Percentiles rank a stretch among this genome's conserved stretches.
phyloP scores from a whole-genome alignment of 2,329 filamentous ascomycete species.

The Botrytis medusae region DNA sequence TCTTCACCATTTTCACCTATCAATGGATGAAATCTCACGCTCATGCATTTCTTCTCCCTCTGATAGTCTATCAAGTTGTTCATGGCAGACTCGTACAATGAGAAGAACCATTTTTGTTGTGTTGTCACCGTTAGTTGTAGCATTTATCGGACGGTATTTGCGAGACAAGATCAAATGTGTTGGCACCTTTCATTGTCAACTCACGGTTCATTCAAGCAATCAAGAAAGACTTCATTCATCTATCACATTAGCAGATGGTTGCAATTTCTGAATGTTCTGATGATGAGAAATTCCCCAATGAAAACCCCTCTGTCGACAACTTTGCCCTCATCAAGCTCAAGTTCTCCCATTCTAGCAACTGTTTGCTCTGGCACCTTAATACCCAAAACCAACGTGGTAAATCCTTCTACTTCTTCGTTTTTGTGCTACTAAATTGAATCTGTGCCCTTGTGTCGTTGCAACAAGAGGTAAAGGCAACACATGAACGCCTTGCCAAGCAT shows the following conservation, averaged over 20 bases:
- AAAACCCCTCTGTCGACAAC: background rate
- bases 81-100: background rate
- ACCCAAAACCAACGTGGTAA: background rate
- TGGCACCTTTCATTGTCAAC: slow-evolving; percentile 11
- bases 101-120: background rate
- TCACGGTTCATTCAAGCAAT: background rate
- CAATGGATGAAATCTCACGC: background rate
- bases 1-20: slow-evolving; percentile 5
- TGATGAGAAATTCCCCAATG: background rate
- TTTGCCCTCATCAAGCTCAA: background rate
- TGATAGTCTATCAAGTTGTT: background rate
- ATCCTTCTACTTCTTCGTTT: background rate
- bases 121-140: background rate
- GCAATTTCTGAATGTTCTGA: background rate
- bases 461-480: background rate
- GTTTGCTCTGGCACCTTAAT: background rate
- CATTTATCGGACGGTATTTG: background rate
- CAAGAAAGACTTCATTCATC: background rate
- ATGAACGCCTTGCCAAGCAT: slow-evolving; percentile 8
- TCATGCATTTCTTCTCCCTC: background rate
- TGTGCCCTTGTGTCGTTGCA: background rate
- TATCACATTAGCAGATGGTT: background rate
- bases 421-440: background rate
- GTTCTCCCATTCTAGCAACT: background rate
- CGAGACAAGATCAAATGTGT: background rate